Evolutionary conservation across 140 eudicot species (phyloP).

Genomic region (Oenanthe javanica): DNA sequence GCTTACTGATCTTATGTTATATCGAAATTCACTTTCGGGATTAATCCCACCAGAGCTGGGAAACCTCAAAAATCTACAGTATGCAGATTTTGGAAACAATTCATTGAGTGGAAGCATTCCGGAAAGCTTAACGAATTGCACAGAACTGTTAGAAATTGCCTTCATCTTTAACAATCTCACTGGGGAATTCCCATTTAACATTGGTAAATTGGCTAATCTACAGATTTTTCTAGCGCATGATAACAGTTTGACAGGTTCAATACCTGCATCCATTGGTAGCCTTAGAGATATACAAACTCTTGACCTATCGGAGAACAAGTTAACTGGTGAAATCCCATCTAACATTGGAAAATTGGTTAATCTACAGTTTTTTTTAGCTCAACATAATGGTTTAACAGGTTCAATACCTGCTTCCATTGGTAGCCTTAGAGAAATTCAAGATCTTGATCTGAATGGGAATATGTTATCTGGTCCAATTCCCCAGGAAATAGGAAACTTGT

Average conservation of each 20-base stretch:
- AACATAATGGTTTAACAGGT: slow-evolving; percentile 39
- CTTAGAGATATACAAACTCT: slow-evolving; percentile 35
- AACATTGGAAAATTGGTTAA: slow-evolving; percentile 44
- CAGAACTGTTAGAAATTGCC: slow-evolving; percentile 28
- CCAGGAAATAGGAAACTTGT: slow-evolving; percentile 44
- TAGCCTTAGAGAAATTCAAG: slow-evolving; percentile 26
- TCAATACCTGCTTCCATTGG: slow-evolving; percentile 58
- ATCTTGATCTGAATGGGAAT: slow-evolving; percentile 46
- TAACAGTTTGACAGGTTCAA: slow-evolving; percentile 42
- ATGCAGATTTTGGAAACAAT: slow-evolving; percentile 49
- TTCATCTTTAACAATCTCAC: slow-evolving; percentile 45
- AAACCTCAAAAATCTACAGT: slow-evolving; percentile 31
- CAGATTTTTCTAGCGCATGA: slow-evolving; percentile 33
- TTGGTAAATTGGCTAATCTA: slow-evolving; percentile 51
- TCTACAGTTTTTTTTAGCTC: slow-evolving; percentile 41
- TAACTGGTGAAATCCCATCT: slow-evolving; percentile 48
- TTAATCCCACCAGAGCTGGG: slow-evolving; percentile 60
- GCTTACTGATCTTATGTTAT: slow-evolving; percentile 36
- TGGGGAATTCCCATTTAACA: slow-evolving; percentile 49
- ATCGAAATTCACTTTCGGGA: slow-evolving; percentile 51
- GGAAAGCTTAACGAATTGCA: slow-evolving; percentile 42
- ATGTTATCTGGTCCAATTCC: slow-evolving; percentile 50
- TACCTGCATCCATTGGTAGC: slow-evolving; percentile 57
- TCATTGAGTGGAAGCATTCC: slow-evolving; percentile 55
- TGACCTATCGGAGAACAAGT: slow-evolving; percentile 40